phyloP scores from a whole-genome alignment of 2,329 filamentous ascomycete genomes.

The Aotearoamyces nothofagi region DNA sequence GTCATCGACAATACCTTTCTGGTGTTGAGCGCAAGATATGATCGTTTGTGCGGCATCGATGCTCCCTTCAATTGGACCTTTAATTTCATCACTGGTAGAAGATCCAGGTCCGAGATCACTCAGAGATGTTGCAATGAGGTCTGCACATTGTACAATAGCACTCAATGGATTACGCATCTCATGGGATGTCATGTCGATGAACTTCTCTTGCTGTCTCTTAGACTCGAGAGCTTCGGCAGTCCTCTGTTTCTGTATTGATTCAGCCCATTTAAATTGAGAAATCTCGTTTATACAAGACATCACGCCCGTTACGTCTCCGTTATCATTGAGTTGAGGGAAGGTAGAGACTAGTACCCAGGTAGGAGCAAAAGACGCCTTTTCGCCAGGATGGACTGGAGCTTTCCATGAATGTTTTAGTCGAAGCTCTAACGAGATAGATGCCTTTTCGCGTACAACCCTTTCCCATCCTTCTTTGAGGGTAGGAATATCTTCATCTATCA shows the following conservation, averaged over 20 bases:
- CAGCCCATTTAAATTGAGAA: conserved; percentile 15
- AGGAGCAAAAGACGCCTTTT: background rate
- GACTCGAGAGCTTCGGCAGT: conserved; percentile 36
- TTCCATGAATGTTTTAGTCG: background rate
- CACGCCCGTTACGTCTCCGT: conserved; percentile 11
- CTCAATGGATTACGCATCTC: conserved; percentile 57
- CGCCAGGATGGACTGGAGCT: background rate
- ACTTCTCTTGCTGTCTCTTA: conserved; percentile 61
- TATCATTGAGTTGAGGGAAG: background rate
- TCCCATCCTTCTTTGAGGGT: background rate
- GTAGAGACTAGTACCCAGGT: background rate
- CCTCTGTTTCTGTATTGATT: conserved; percentile 25
- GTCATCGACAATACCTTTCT: conserved; percentile 62
- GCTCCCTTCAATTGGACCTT: conserved; percentile 39
- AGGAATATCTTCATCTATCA: background rate
- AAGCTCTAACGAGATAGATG: background rate
- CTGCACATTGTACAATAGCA: conserved; percentile 57
- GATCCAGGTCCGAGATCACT: conserved; percentile 16
- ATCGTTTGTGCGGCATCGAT: conserved; percentile 65
- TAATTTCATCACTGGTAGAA: conserved; percentile 13
- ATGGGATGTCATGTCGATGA: conserved; percentile 61
- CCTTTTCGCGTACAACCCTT: background rate
- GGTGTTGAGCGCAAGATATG: conserved; percentile 58
- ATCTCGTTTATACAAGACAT: conserved; percentile 17
- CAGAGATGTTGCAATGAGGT: conserved; percentile 43